A percentile compares a stretch with the other conserved stretches of the same genome.
These are phyloP conservation scores for Ophiorrhiza pumila DNA, from an alignment of 257 asterid species.

Conservation along the genomic window DNA sequence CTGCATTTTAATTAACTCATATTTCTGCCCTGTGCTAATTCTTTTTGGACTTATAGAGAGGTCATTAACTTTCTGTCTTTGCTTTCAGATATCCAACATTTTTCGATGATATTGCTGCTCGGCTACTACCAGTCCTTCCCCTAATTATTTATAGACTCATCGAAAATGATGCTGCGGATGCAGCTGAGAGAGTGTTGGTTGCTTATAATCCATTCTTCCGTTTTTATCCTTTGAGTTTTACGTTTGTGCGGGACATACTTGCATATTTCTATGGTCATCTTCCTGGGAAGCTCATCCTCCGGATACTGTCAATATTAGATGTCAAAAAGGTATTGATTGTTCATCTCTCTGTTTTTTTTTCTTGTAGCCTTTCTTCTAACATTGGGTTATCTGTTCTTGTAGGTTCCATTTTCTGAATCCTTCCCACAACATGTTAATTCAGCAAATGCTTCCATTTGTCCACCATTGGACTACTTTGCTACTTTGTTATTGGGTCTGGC, in stretches of 20 bases:
- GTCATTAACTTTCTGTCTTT: constrained; percentile 1
- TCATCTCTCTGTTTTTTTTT: constrained; percentile 15
- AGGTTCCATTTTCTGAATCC: constrained; percentile 95
- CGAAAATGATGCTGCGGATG: constrained; percentile 91
- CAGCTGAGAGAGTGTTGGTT: constrained; percentile 87
- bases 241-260: constrained; percentile 96
- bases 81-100: constrained; percentile 82
- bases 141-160: constrained; percentile 73
- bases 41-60: background rate
- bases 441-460: constrained; percentile 67
- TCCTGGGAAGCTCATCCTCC: constrained; percentile 79
- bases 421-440: constrained; percentile 88
- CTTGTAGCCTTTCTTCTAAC: constrained; percentile 18
- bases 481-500: constrained; percentile 80
- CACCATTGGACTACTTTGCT: constrained; percentile 93
- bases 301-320: constrained; percentile 70
- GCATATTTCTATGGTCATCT: constrained; percentile 97
- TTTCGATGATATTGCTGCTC: constrained; percentile 94
- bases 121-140: constrained; percentile 94
- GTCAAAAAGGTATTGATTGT: constrained; percentile 66
- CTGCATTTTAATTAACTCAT: background rate
- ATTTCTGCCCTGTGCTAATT: background rate
- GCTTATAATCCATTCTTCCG: constrained; percentile 77
- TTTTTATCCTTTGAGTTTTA: constrained; percentile 81
- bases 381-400: constrained; percentile 23